phyloP scores from a whole-genome alignment of 305 asterid genomes.

The Fraxinus floribunda region DNA sequence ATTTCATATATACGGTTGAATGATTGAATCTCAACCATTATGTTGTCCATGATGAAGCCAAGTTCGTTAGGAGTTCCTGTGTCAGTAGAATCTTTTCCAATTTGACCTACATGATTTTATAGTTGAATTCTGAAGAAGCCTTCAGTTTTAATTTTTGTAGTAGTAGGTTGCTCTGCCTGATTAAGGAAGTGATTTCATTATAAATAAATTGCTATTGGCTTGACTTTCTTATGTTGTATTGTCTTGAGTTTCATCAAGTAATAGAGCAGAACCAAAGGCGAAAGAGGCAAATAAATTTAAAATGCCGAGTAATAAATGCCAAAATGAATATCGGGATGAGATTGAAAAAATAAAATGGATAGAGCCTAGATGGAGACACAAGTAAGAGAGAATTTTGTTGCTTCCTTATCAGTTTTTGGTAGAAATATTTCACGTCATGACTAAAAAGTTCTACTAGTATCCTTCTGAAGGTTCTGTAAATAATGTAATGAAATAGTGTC shows the following conservation, averaged over 20 bases:
- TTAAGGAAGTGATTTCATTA: neutral
- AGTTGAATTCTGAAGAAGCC: neutral
- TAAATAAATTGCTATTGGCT: neutral
- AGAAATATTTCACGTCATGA: neutral
- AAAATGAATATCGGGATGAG: neutral
- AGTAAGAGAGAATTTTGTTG: neutral
- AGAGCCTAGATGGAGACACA: neutral
- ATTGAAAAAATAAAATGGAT: neutral
- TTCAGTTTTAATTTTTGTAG: neutral
- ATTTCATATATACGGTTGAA: slow-evolving; percentile 8
- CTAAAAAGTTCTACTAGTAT: neutral
- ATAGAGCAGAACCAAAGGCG: neutral
- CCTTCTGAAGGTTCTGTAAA: neutral
- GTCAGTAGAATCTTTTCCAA: neutral
- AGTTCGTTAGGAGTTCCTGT: slow-evolving; percentile 5
- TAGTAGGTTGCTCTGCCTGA: neutral
- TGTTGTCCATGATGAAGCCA: slow-evolving; percentile 8
- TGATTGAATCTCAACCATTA: slow-evolving; percentile 8
- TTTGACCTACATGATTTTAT: neutral
- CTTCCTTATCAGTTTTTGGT: neutral
- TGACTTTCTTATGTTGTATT: neutral
- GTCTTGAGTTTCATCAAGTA: neutral
- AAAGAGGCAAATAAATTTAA: neutral
- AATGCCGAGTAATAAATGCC: neutral
- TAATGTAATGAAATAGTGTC: neutral